Base-by-base conservation (phyloP, 768 basidiomycete genomes). In the Floccularia luteovirens region DNA sequence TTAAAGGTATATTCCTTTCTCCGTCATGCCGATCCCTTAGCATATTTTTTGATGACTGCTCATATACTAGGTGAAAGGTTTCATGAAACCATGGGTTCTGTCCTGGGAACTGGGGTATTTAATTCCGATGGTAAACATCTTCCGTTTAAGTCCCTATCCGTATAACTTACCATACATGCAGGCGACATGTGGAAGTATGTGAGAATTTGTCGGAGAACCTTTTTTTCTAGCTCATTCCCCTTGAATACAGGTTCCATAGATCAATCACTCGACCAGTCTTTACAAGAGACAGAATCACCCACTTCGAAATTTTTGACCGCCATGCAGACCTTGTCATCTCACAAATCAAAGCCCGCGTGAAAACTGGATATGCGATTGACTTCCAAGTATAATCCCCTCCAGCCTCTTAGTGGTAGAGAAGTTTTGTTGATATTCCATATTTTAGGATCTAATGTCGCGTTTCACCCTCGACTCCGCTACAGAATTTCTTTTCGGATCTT, bases 381-480 rank as follows among this genome's bases (percentile, higher is more conserved):
- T 60, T 72, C 36, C 66, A n/a, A n/a, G n/a, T n/a, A n/a, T n/a
- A n/a, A n/a, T n/a, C n/a, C n/a, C n/a, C n/a, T n/a, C n/a, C n/a
- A n/a, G n/a, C n/a, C n/a, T n/a, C n/a, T n/a, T n/a, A n/a, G n/a
- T n/a, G n/a, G n/a, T n/a, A n/a, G n/a, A n/a, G n/a, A n/a, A n/a
- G n/a, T n/a, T n/a, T n/a, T n/a, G n/a, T n/a, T n/a, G n/a, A n/a
- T n/a, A n/a, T n/a, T n/a, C n/a, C n/a, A n/a, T n/a, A n/a, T 33
- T 49, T 25, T 46, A 75, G 57, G 72, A 76, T 39, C 44, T 66
- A 5, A 50, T 74, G 17, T 61, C 61, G 1, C 64, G 71, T 31
- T 71, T 75, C 44, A 70, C 73, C 0, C 61, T 76, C 25, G 74
- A 76, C 51, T 61, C 73, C 3, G 75, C n/a, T n/a, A n/a, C n/a